phyloP scores from a whole-genome alignment of 208 protist species.

The Tritrichomonas foetus region DNA sequence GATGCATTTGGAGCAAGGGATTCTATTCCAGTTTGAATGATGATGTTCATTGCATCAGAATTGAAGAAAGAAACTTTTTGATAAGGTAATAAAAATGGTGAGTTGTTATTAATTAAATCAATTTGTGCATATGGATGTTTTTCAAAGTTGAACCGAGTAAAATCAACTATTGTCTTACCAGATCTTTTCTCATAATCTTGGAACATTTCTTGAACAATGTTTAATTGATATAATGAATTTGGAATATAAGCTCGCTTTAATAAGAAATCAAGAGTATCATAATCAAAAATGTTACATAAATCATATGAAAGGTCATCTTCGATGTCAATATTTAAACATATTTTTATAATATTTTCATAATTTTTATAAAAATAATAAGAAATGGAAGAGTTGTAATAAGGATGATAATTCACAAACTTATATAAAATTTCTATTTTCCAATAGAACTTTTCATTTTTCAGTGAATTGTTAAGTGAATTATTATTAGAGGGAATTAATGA shows the following conservation, averaged over 20 bases:
- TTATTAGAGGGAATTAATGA: no score
- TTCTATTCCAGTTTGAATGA: neutral
- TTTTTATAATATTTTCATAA: neutral
- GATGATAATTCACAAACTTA: neutral
- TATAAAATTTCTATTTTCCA: neutral
- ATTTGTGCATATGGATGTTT: neutral
- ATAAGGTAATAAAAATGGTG: neutral
- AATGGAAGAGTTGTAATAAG: neutral
- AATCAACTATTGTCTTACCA: neutral
- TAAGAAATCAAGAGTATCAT: neutral
- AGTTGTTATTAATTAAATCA: neutral
- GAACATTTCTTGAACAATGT: neutral
- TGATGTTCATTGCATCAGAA: neutral
- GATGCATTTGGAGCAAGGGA: neutral
- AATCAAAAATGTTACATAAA: neutral
- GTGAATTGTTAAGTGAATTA: no score
- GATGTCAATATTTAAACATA: neutral
- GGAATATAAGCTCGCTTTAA: neutral
- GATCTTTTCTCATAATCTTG: neutral
- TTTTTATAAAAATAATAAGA: neutral
- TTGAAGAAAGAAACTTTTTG: neutral
- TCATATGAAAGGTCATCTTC: neutral
- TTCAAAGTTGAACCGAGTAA: neutral
- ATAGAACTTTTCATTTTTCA: neutral
- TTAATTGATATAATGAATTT: neutral